Percentiles rank a stretch among this genome's conserved stretches.
Evolutionary conservation across 1,284 basidiomycete species (phyloP).

Genomic region (Naganishia cerealis): DNA sequence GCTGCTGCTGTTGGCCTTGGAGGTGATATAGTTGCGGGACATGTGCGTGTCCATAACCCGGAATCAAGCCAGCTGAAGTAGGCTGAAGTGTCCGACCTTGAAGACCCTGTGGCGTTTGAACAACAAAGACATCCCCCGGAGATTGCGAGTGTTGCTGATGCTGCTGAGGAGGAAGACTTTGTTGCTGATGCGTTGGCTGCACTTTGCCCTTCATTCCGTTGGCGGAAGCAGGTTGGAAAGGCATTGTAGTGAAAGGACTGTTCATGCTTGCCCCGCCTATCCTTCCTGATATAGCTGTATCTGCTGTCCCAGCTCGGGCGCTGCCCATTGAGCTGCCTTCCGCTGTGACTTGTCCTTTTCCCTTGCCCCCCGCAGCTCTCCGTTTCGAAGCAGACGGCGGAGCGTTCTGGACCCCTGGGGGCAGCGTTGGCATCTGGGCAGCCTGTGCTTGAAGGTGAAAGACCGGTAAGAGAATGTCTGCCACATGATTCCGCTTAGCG

Average conservation of each 20-base stretch:
- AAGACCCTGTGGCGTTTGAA: slow-evolving; percentile 10
- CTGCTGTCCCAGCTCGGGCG: slow-evolving; percentile 18
- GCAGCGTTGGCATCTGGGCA: slow-evolving; percentile 18
- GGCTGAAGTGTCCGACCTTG: slow-evolving; percentile 24
- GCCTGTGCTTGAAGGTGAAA: slow-evolving; percentile 68
- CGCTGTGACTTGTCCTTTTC: neutral
- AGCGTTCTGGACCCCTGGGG: slow-evolving; percentile 13
- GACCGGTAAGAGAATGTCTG: slow-evolving; percentile 76
- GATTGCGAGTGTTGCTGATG: slow-evolving; percentile 12
- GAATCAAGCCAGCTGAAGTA: slow-evolving; percentile 13
- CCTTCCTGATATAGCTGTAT: slow-evolving; percentile 9
- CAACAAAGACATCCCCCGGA: slow-evolving; percentile 20
- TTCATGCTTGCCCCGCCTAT: slow-evolving; percentile 7
- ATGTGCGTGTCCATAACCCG: slow-evolving; percentile 19
- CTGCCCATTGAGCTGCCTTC: slow-evolving; percentile 1
- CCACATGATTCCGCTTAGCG: slow-evolving; percentile 84
- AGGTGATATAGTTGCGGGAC: slow-evolving; percentile 12
- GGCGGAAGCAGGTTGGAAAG: slow-evolving; percentile 8
- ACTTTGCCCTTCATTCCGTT: slow-evolving; percentile 2
- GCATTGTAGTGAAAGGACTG: slow-evolving; percentile 25
- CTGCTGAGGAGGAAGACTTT: slow-evolving; percentile 2
- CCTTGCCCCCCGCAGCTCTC: slow-evolving; percentile 9
- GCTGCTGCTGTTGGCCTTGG: neutral
- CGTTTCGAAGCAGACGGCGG: slow-evolving; percentile 21
- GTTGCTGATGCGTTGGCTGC: slow-evolving; percentile 3